Conservation (phyloP, 2,329 filamentous ascomycete species). For the Trichophaea hybrida region DNA sequence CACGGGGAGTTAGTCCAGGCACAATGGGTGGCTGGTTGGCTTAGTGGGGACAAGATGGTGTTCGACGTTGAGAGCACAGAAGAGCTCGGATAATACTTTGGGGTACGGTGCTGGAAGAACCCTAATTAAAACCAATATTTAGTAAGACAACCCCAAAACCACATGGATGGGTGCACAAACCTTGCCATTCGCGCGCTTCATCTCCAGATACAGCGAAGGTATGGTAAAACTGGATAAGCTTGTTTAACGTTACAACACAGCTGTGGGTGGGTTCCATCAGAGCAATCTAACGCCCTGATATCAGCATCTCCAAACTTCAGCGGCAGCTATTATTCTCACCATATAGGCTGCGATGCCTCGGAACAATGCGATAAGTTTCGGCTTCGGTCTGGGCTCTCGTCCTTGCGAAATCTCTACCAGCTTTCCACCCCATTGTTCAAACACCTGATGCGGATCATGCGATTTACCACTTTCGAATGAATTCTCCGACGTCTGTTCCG, state of each 20-base stretch:
- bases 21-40: constrained; percentile 23
- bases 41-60: constrained; percentile 25
- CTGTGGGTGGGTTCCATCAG: constrained; percentile 25
- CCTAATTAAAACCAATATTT: constrained; percentile 6
- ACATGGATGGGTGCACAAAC: constrained; percentile 7
- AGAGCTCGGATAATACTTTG: constrained; percentile 24
- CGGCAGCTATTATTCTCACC: constrained; percentile 9
- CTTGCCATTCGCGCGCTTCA: constrained; percentile 24
- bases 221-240: constrained; percentile 26
- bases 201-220: constrained; percentile 16
- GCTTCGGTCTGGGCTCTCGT: constrained; percentile 21
- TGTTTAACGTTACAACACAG: constrained; percentile 25
- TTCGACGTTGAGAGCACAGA: constrained; percentile 26
- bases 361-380: constrained; percentile 21
- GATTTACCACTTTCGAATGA: constrained; percentile 5
- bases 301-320: background rate
- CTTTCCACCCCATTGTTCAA: constrained; percentile 8
- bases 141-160: background rate
- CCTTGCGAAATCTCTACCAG: constrained; percentile 13
- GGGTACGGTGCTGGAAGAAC: constrained; percentile 23
- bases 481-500: constrained; percentile 10
- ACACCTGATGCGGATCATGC: background rate
- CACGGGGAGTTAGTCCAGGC: constrained; percentile 24
- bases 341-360: constrained; percentile 26
- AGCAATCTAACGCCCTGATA: constrained; percentile 19